These are phyloP conservation scores for Candida orba DNA, from an alignment of 805 yeast species.

Conservation along the genomic window DNA sequence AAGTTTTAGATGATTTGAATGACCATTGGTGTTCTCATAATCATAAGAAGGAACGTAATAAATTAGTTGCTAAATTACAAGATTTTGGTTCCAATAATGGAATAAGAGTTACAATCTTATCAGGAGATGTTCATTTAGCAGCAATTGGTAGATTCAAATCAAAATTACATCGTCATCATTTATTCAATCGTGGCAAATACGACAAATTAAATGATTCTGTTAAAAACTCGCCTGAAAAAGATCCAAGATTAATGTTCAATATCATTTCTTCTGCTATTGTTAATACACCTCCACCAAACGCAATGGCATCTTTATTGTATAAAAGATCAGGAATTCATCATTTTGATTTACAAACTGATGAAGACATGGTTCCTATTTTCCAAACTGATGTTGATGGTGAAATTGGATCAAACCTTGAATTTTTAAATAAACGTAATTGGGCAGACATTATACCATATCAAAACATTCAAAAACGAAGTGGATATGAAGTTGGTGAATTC, in stretches of 20 bases:
- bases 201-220: conserved; percentile 34
- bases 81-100: conserved; percentile 58
- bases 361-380: conserved; percentile 76
- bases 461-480: conserved; percentile 19
- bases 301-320: conserved; percentile 69
- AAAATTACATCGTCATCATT: conserved; percentile 38
- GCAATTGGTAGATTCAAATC: conserved; percentile 73
- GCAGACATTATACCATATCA: conserved; percentile 53
- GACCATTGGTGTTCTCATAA: conserved; percentile 94
- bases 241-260: conserved; percentile 73
- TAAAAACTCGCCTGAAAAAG: conserved; percentile 49
- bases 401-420: conserved; percentile 39
- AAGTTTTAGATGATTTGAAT: conserved; percentile 84
- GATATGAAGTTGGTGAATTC: conserved; percentile 24
- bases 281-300: conserved; percentile 88
- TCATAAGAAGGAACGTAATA: conserved; percentile 83
- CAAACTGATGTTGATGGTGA: conserved; percentile 48
- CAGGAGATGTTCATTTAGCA: conserved; percentile 93
- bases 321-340: conserved; percentile 60
- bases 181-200: conserved; percentile 27
- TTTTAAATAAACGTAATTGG: conserved; percentile 67
- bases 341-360: conserved; percentile 58
- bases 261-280: conserved; percentile 86
- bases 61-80: conserved; percentile 51
- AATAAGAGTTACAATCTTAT: conserved; percentile 72